Evolutionary conservation across 1,284 basidiomycete species (phyloP).

Genomic region (Meira nashicola): DNA sequence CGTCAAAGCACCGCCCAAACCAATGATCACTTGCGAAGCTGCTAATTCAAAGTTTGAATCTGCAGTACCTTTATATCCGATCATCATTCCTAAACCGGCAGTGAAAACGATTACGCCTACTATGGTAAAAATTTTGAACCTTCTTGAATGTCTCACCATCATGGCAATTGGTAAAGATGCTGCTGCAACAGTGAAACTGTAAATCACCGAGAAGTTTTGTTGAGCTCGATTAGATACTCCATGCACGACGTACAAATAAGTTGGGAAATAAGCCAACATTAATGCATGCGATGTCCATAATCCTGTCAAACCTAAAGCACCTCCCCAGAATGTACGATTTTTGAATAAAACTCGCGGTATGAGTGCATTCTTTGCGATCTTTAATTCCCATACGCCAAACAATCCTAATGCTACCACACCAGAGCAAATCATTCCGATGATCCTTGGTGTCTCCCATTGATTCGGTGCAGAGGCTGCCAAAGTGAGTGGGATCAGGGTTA

Average conservation of each 20-base stretch:
- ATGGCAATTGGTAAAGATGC: conserved; percentile 14
- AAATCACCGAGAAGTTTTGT: conserved; percentile 19
- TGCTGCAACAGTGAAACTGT: conserved; percentile 13
- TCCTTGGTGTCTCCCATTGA: conserved; percentile 1
- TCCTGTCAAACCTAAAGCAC: not conserved
- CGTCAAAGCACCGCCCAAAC: conserved; percentile 15
- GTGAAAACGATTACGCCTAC: conserved; percentile 13
- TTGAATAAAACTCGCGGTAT: not conserved
- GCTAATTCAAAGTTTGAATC: conserved; percentile 10
- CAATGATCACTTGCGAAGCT: conserved; percentile 16
- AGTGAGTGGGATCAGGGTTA: conserved; percentile 12
- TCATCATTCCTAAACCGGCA: conserved; percentile 18
- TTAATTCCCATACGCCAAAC: conserved; percentile 2
- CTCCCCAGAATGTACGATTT: conserved; percentile 9
- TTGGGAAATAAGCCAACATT: conserved; percentile 12
- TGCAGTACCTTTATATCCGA: conserved; percentile 1
- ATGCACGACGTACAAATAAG: conserved; percentile 21
- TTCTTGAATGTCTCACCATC: conserved; percentile 13
- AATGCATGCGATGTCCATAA: conserved; percentile 4
- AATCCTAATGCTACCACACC: not conserved
- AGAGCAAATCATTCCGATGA: not conserved
- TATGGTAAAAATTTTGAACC: conserved; percentile 12
- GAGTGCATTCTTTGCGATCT: not conserved
- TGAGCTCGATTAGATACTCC: conserved; percentile 10
- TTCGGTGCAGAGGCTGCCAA: conserved; percentile 4